Evolutionary conservation across 805 yeast species (phyloP).

Genomic region (Lachancea cidri): DNA sequence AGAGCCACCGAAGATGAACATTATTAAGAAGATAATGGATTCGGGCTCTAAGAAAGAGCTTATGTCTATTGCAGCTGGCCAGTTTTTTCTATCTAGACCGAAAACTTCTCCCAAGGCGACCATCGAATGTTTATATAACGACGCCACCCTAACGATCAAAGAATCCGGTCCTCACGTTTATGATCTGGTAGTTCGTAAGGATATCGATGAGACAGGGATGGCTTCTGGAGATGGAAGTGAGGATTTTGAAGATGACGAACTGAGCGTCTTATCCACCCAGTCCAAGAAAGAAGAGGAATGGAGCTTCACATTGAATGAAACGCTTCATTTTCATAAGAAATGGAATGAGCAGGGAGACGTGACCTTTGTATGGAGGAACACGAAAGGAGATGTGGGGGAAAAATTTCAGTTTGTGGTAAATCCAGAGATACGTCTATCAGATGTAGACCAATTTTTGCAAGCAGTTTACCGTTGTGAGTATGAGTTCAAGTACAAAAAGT

Average conservation of each 20-base stretch:
- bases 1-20: slow-evolving; percentile 51
- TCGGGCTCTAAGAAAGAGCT: slow-evolving; percentile 54
- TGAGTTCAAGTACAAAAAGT: slow-evolving; percentile 63
- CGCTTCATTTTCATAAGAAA: slow-evolving; percentile 50
- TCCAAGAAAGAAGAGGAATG: slow-evolving; percentile 55
- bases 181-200: slow-evolving; percentile 65
- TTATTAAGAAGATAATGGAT: slow-evolving; percentile 59
- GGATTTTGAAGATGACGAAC: slow-evolving; percentile 36
- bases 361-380: slow-evolving; percentile 74
- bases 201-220: slow-evolving; percentile 60
- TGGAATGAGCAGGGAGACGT: slow-evolving; percentile 48
- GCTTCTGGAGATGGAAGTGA: slow-evolving; percentile 48
- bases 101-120: slow-evolving; percentile 84
- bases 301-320: slow-evolving; percentile 60
- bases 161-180: slow-evolving; percentile 62
- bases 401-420: slow-evolving; percentile 74
- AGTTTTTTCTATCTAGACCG: slow-evolving; percentile 65
- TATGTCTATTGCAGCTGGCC: slow-evolving; percentile 71
- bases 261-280: slow-evolving; percentile 30
- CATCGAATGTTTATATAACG: slow-evolving; percentile 74
- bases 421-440: slow-evolving; percentile 44
- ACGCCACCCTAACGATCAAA: slow-evolving; percentile 69
- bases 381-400: slow-evolving; percentile 84
- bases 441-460: slow-evolving; percentile 57
- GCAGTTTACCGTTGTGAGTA: slow-evolving; percentile 64